Evolutionary conservation across 2,329 filamentous ascomycete genomes (phyloP).

Genomic region (Aspergillus tubingensis): DNA sequence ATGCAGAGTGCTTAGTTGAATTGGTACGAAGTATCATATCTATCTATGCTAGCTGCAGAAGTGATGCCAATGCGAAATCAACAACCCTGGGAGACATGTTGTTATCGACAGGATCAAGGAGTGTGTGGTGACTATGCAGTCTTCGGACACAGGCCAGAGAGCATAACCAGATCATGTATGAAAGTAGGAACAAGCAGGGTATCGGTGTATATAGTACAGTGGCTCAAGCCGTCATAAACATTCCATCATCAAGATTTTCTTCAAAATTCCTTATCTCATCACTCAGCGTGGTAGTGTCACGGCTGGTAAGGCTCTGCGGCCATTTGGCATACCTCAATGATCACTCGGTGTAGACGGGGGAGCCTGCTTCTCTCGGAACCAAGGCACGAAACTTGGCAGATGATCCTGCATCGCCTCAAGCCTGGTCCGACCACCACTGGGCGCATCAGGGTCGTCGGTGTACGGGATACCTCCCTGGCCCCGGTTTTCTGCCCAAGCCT

Average conservation of each 20-base stretch:
- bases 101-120: neutral
- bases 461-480: constrained; percentile 39
- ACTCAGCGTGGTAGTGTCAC: neutral
- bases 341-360: constrained; percentile 23
- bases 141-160: neutral
- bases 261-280: neutral
- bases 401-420: constrained; percentile 39
- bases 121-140: neutral
- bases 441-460: constrained; percentile 40
- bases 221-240: neutral
- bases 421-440: constrained; percentile 39
- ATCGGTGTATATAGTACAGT: constrained; percentile 3
- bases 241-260: constrained; percentile 2
- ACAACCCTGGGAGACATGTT: neutral
- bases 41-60: neutral
- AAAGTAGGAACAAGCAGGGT: neutral
- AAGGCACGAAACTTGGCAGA: constrained; percentile 30
- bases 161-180: neutral
- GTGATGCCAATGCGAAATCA: neutral
- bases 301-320: neutral
- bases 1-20: neutral
- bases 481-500: constrained; percentile 42
- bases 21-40: neutral
- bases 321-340: neutral
- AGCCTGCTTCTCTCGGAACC: constrained; percentile 31